Evolutionary conservation across 2,329 filamentous ascomycete genomes (phyloP).

Genomic region (Paracoccidioides brasiliensis): DNA sequence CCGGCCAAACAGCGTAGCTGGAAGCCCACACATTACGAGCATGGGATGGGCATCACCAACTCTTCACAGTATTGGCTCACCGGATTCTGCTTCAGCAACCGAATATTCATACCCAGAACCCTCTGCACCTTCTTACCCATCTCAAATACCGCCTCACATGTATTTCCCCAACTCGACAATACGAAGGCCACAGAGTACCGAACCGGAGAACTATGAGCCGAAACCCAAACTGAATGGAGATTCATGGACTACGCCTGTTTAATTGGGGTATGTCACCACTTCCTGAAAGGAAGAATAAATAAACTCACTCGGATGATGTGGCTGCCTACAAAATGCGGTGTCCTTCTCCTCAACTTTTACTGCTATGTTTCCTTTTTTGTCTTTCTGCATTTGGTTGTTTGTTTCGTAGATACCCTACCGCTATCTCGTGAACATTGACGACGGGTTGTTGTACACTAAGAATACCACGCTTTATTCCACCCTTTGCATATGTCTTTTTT

Average conservation of each 20-base stretch:
- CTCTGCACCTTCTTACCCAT: slow-evolving; percentile 38
- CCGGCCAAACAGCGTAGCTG: slow-evolving; percentile 58
- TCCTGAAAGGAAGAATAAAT: not conserved
- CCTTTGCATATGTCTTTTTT: not conserved
- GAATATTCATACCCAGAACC: slow-evolving; percentile 76
- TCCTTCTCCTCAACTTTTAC: not conserved
- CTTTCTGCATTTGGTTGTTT: not conserved
- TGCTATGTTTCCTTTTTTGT: not conserved
- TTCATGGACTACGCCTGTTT: slow-evolving; percentile 27
- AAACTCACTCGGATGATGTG: not conserved
- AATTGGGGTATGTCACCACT: not conserved
- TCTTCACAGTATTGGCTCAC: slow-evolving; percentile 58
- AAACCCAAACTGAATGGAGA: slow-evolving; percentile 36
- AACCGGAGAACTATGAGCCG: slow-evolving; percentile 53
- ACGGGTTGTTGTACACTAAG: not conserved
- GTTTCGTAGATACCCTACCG: not conserved
- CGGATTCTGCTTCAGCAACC: slow-evolving; percentile 47
- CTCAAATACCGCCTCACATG: slow-evolving; percentile 44
- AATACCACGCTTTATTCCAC: not conserved
- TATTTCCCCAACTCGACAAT: slow-evolving; percentile 60
- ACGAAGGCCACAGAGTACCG: slow-evolving; percentile 61
- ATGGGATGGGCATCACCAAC: slow-evolving; percentile 80
- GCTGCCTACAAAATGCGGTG: not conserved
- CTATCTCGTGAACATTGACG: not conserved
- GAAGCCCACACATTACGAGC: slow-evolving; percentile 72